These are phyloP conservation scores for Colletotrichum karsti DNA, from an alignment of 2,329 filamentous ascomycete genomes.

Conservation along the genomic window DNA sequence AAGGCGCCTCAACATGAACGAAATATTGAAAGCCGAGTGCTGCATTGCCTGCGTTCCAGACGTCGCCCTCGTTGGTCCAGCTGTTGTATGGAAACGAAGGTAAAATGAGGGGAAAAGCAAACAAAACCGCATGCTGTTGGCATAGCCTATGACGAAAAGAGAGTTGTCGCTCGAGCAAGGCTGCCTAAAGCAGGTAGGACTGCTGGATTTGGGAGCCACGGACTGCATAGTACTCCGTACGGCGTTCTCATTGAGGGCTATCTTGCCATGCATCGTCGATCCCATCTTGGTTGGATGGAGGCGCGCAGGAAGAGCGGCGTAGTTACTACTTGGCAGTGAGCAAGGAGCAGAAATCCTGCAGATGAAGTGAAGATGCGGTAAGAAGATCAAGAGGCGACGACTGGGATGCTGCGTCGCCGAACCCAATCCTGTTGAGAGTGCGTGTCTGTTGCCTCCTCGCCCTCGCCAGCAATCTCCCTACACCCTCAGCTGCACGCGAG, in stretches of 20 bases:
- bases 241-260: neutral
- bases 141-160: neutral
- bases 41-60: neutral
- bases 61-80: neutral
- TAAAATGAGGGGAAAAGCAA: neutral
- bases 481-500: neutral
- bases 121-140: neutral
- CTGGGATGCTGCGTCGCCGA: slow-evolving; percentile 3
- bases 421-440: neutral
- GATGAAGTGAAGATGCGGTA: slow-evolving; percentile 26
- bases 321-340: slow-evolving; percentile 8
- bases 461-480: neutral
- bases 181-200: neutral
- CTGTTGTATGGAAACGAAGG: neutral
- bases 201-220: slow-evolving; percentile 9
- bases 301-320: neutral
- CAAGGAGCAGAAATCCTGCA: slow-evolving; percentile 24
- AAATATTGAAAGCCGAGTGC: neutral
- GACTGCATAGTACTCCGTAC: neutral
- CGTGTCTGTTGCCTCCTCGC: neutral
- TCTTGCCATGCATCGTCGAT: slow-evolving; percentile 22
- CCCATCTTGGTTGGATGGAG: slow-evolving; percentile 19
- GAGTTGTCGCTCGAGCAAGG: neutral
- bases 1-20: neutral
- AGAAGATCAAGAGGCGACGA: slow-evolving; percentile 22